Conservation (phyloP, 805 yeast species). For the Zygosaccharomyces kombuchaensis region DNA sequence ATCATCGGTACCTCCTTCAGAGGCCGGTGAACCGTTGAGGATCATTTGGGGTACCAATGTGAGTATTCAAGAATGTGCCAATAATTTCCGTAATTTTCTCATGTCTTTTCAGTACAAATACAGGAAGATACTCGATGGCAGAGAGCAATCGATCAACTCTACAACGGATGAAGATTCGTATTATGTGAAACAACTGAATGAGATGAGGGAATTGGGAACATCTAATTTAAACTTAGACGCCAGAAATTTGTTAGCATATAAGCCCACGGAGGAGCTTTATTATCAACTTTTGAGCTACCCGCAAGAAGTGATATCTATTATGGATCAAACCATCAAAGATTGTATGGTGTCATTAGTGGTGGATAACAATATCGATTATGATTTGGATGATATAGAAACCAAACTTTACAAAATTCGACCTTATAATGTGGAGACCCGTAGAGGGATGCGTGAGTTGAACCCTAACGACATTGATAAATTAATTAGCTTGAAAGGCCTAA, state of each 20-base stretch:
- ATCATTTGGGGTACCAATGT: slow-evolving; percentile 99
- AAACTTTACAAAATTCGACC: slow-evolving; percentile 86
- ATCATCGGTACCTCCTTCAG: slow-evolving; percentile 31
- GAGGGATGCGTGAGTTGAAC: slow-evolving; percentile 88
- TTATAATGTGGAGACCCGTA: slow-evolving; percentile 64
- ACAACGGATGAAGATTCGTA: slow-evolving; percentile 67
- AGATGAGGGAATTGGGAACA: slow-evolving; percentile 73
- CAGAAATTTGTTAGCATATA: slow-evolving; percentile 68
- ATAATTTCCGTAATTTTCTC: slow-evolving; percentile 73
- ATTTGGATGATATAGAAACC: slow-evolving; percentile 67
- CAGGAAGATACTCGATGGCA: slow-evolving; percentile 47
- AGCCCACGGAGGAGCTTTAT: slow-evolving; percentile 72
- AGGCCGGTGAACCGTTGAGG: slow-evolving; percentile 65
- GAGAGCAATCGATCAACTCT: slow-evolving; percentile 34
- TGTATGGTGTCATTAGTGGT: slow-evolving; percentile 71
- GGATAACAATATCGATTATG: slow-evolving; percentile 49
- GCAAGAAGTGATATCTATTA: slow-evolving; percentile 93
- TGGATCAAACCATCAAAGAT: slow-evolving; percentile 94
- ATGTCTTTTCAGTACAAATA: slow-evolving; percentile 78
- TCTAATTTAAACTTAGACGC: slow-evolving; percentile 84
- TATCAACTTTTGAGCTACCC: slow-evolving; percentile 88
- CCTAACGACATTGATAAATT: slow-evolving; percentile 93
- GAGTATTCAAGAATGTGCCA: slow-evolving; percentile 81
- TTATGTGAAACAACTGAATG: slow-evolving; percentile 68
- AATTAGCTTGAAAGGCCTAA: slow-evolving; percentile 86